These are phyloP conservation scores for Pseudogymnoascus sp. DNA, from an alignment of 2,329 filamentous ascomycete genomes.

Conservation along the genomic window DNA sequence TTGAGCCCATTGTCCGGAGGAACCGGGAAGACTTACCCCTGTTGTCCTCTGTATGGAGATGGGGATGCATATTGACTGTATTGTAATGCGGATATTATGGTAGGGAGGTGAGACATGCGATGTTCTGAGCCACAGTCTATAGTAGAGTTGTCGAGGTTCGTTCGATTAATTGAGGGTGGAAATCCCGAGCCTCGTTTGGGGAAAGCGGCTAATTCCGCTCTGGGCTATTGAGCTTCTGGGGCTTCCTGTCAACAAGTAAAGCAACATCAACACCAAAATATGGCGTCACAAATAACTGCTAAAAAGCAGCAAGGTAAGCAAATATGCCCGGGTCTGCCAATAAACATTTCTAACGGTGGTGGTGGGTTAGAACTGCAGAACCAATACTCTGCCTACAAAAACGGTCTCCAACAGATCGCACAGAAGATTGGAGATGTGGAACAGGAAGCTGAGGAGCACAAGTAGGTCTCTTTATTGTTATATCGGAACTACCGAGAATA, in stretches of 20 bases:
- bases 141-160: background rate
- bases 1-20: constrained; percentile 6
- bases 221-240: background rate
- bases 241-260: constrained; percentile 2
- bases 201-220: background rate
- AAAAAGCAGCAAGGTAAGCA: constrained; percentile 29
- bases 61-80: constrained; percentile 74
- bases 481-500: background rate
- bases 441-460: constrained; percentile 95
- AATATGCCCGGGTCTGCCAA: background rate
- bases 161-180: background rate
- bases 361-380: constrained; percentile 59
- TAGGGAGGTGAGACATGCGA: background rate
- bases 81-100: background rate
- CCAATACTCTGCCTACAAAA: constrained; percentile 71
- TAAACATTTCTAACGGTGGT: constrained; percentile 7
- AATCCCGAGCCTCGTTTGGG: background rate
- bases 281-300: constrained; percentile 25
- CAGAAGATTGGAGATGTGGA: constrained; percentile 97
- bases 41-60: constrained; percentile 89
- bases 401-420: constrained; percentile 79
- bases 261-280: constrained; percentile 13
- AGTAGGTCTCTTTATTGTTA: constrained; percentile 50
- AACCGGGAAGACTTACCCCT: constrained; percentile 48
- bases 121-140: background rate